A percentile compares a stretch with the other conserved stretches of the same genome.
phyloP scores from a whole-genome alignment of 768 basidiomycete genomes.

The Rhizopogon vinicolor region DNA sequence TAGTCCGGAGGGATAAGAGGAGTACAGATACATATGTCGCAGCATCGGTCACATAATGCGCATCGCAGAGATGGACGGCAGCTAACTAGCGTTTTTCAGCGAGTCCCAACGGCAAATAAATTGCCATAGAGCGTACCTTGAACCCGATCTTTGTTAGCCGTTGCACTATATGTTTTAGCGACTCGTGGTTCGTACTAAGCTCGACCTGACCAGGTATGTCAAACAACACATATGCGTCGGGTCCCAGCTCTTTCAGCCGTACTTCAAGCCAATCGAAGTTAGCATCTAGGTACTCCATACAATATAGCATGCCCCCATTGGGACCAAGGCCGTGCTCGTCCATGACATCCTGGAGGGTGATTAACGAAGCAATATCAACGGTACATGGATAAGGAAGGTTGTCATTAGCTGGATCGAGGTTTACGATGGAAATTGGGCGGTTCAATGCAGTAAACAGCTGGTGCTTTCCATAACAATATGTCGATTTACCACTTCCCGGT shows the following conservation, averaged over 20 bases:
- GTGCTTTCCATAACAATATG: constrained; percentile 83
- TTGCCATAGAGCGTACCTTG: constrained; percentile 59
- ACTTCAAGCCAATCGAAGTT: constrained; percentile 89
- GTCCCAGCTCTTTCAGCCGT: constrained; percentile 56
- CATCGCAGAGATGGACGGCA: constrained; percentile 93
- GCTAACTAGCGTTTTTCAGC: constrained; percentile 56
- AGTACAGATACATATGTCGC: constrained; percentile 92
- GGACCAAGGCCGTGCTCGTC: constrained; percentile 80
- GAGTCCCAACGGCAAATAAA: neutral
- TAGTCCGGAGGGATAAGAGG: constrained; percentile 87
- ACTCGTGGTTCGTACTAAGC: constrained; percentile 92
- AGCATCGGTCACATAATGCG: constrained; percentile 95
- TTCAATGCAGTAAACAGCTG: constrained; percentile 85
- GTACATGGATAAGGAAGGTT: constrained; percentile 88
- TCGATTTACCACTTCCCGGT: constrained; percentile 85
- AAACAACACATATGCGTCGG: constrained; percentile 85
- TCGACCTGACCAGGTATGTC: constrained; percentile 98
- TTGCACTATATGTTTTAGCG: constrained; percentile 73
- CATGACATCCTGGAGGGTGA: constrained; percentile 89
- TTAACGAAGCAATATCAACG: constrained; percentile 77
- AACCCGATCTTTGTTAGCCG: constrained; percentile 71
- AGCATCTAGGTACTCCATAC: constrained; percentile 94
- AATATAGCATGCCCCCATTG: constrained; percentile 94
- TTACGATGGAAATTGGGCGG: constrained; percentile 86
- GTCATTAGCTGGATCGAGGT: constrained; percentile 94